Percentiles rank a stretch among this genome's conserved stretches.
These are phyloP conservation scores for Calonectria pteridis DNA, from an alignment of 2,329 filamentous ascomycete species.

Conservation along the genomic window DNA sequence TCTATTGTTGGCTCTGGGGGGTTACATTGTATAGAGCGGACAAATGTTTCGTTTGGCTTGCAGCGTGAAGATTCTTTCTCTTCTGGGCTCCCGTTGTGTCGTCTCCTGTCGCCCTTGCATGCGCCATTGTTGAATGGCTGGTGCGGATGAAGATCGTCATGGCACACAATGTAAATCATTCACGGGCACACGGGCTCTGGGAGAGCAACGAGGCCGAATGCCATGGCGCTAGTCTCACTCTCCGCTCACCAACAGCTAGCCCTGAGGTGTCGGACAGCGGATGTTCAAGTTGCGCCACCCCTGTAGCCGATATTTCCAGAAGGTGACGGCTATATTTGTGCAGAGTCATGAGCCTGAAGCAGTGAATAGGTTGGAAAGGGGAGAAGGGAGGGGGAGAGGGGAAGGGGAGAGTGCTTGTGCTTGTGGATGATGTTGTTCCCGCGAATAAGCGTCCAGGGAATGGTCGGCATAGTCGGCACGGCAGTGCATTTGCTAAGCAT, in stretches of 20 bases:
- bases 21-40: not conserved
- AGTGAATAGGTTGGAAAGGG: not conserved
- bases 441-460: not conserved
- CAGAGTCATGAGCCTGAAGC: not conserved
- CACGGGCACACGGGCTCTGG: not conserved
- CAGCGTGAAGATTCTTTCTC: not conserved
- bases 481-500: slow-evolving; percentile 1
- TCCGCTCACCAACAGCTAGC: not conserved
- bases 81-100: not conserved
- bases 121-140: slow-evolving; percentile 4
- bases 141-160: slow-evolving; percentile 17
- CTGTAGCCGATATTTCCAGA: not conserved
- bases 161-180: slow-evolving; percentile 22
- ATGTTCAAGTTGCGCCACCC: not conserved
- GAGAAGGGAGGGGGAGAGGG: not conserved
- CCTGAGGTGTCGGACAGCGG: not conserved
- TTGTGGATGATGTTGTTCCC: not conserved
- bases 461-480: not conserved
- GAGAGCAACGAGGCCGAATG: not conserved
- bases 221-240: not conserved
- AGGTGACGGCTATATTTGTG: not conserved
- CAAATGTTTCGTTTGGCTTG: not conserved
- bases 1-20: not conserved
- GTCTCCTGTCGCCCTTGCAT: not conserved
- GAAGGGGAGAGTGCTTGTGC: not conserved